These are phyloP conservation scores for Beta corolliflora DNA, from an alignment of 179 eudicot genomes.

Conservation along the genomic window DNA sequence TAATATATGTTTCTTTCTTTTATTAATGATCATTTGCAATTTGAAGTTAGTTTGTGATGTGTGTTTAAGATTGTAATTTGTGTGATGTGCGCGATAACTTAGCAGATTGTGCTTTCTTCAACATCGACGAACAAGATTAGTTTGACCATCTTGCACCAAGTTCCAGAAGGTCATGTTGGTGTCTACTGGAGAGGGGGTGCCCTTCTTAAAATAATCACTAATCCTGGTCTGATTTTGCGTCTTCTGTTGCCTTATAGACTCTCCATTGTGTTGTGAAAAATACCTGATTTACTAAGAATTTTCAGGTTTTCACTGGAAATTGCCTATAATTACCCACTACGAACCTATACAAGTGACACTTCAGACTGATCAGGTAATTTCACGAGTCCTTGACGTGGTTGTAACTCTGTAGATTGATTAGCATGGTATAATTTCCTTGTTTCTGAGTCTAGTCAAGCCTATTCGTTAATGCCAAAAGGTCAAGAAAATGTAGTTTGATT, in stretches of 20 bases:
- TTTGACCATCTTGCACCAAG: conserved; percentile 74
- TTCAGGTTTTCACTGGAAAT: conserved; percentile 82
- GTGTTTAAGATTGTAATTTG: not conserved
- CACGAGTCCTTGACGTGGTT: not conserved
- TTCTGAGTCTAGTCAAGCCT: not conserved
- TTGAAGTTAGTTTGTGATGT: not conserved
- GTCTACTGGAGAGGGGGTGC: conserved; percentile 99
- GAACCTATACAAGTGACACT: conserved; percentile 97
- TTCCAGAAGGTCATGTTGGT: conserved; percentile 98
- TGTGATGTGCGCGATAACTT: conserved; percentile 21
- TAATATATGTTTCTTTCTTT: too few species aligned
- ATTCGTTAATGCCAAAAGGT: not conserved
- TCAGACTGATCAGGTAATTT: conserved; percentile 83
- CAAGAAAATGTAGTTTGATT: not conserved
- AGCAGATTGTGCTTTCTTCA: conserved; percentile 56
- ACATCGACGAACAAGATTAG: conserved; percentile 46
- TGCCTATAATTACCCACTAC: conserved; percentile 82
- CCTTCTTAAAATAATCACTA: conserved; percentile 69
- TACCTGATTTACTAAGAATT: conserved; percentile 4
- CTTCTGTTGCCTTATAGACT: conserved; percentile 1
- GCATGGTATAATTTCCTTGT: not conserved
- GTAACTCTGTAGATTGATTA: not conserved
- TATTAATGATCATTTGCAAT: not conserved
- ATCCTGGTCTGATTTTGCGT: conserved; percentile 53
- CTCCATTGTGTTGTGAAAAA: conserved; percentile 6